Conservation (phyloP, 805 yeast genomes). For the Wickerhamiella musiphila region DNA sequence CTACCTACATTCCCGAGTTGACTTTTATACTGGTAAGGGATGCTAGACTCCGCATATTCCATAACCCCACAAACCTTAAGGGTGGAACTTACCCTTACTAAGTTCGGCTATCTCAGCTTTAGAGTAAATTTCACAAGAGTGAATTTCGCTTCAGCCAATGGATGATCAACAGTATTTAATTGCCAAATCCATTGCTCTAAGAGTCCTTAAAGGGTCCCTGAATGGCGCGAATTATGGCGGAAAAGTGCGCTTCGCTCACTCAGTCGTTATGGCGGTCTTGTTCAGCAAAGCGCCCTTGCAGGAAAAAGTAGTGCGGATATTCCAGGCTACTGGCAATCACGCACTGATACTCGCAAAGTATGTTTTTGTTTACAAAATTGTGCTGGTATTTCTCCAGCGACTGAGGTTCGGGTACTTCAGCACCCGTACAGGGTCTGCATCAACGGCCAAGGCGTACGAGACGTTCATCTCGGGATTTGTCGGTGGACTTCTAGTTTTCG, state of each 20-base stretch:
- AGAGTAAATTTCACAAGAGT: no score
- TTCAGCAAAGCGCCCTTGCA: constrained; percentile 34
- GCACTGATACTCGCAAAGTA: constrained; percentile 38
- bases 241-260: constrained; percentile 43
- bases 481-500: constrained; percentile 28
- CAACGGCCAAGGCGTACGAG: constrained; percentile 10
- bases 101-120: no score
- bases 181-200: no score
- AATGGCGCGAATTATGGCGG: constrained; percentile 46
- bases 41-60: no score
- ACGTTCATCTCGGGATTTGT: constrained; percentile 23
- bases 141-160: no score
- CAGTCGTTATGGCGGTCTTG: constrained; percentile 40
- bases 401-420: constrained; percentile 16
- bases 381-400: constrained; percentile 16
- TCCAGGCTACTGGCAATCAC: constrained; percentile 37
- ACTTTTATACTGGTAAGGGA: no score
- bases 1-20: no score
- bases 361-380: constrained; percentile 35
- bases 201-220: constrained; percentile 25
- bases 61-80: no score
- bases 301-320: constrained; percentile 27
- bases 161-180: no score
- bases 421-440: constrained; percentile 6
- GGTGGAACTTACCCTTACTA: no score